phyloP scores from a whole-genome alignment of 345 rosid genomes.

The Camelina sativa region DNA sequence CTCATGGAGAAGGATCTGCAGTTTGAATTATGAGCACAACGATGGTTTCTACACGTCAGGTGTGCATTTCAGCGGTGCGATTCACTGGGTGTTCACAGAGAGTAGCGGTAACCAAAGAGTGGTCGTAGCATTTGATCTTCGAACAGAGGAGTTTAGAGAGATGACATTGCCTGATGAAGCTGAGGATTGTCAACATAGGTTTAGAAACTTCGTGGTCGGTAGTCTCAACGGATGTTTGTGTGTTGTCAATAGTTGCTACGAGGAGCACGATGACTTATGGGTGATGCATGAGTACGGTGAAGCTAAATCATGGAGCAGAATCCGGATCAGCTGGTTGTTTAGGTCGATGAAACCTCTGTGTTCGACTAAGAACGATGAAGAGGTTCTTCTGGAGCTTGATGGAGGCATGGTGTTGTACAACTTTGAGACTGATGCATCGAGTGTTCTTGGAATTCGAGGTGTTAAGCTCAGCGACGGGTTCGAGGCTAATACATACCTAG shows the following conservation, averaged over 20 bases:
- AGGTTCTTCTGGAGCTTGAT: slow-evolving; percentile 51
- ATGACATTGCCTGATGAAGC: slow-evolving; percentile 43
- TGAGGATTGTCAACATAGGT: slow-evolving; percentile 43
- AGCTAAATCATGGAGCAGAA: slow-evolving; percentile 45
- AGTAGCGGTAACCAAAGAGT: neutral
- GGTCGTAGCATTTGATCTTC: slow-evolving; percentile 45
- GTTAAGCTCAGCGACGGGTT: slow-evolving; percentile 44
- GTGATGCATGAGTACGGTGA: slow-evolving; percentile 49
- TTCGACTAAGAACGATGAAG: slow-evolving; percentile 39
- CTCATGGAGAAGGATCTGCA: slow-evolving; percentile 40
- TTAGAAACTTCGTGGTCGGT: slow-evolving; percentile 42
- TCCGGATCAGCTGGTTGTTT: slow-evolving; percentile 42
- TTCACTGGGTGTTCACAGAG: slow-evolving; percentile 49
- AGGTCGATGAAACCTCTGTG: slow-evolving; percentile 54
- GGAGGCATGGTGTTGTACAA: slow-evolving; percentile 51
- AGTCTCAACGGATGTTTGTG: slow-evolving; percentile 46
- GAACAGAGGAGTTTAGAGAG: slow-evolving; percentile 45
- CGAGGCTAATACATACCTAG: slow-evolving; percentile 54
- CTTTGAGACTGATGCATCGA: slow-evolving; percentile 35
- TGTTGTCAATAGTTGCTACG: slow-evolving; percentile 41
- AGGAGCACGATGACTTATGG: slow-evolving; percentile 51
- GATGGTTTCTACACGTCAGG: slow-evolving; percentile 43
- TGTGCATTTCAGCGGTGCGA: slow-evolving; percentile 39
- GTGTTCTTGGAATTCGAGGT: slow-evolving; percentile 42
- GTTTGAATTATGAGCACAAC: slow-evolving; percentile 29